Conservation (phyloP, 1,284 basidiomycete genomes). For the Spongispora temasekensis region DNA sequence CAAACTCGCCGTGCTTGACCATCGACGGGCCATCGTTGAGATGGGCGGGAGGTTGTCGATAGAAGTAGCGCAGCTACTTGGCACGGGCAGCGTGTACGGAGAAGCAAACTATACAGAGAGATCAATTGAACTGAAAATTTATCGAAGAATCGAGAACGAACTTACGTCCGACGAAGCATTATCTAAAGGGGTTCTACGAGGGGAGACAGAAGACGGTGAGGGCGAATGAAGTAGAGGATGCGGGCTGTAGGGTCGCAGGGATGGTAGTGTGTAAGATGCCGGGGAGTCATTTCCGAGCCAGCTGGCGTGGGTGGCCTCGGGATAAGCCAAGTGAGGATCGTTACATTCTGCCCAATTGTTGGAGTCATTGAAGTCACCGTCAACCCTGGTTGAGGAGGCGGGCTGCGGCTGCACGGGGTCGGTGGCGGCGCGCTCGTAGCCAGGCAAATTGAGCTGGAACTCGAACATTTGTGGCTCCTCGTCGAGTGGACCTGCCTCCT, state of each 20-base stretch:
- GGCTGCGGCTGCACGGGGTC: conserved; percentile 22
- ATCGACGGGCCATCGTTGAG: conserved; percentile 36
- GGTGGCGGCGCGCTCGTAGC: conserved; percentile 23
- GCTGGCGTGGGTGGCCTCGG: conserved; percentile 26
- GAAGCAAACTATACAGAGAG: conserved; percentile 20
- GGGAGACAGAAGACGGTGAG: conserved; percentile 25
- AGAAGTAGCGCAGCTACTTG: conserved; percentile 32
- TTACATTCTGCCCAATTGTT: conserved; percentile 26
- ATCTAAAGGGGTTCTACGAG: conserved; percentile 31
- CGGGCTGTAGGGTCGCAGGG: conserved; percentile 29
- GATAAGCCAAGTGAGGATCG: conserved; percentile 23
- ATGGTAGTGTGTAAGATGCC: conserved; percentile 32
- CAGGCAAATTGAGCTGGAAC: conserved; percentile 53
- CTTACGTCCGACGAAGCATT: conserved; percentile 30
- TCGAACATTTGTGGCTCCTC: conserved; percentile 61
- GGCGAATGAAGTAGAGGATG: conserved; percentile 30
- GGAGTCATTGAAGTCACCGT: conserved; percentile 22
- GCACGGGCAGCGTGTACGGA: conserved; percentile 26
- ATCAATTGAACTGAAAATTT: conserved; percentile 7
- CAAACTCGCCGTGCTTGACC: conserved; percentile 30
- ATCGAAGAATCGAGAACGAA: background rate
- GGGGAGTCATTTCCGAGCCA: conserved; percentile 33
- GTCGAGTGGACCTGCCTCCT: conserved; percentile 54
- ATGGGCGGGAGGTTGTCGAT: conserved; percentile 38
- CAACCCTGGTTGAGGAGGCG: conserved; percentile 8